Evolutionary conservation across 148 eudicot species (phyloP).

Genomic region (Cornus controversa): DNA sequence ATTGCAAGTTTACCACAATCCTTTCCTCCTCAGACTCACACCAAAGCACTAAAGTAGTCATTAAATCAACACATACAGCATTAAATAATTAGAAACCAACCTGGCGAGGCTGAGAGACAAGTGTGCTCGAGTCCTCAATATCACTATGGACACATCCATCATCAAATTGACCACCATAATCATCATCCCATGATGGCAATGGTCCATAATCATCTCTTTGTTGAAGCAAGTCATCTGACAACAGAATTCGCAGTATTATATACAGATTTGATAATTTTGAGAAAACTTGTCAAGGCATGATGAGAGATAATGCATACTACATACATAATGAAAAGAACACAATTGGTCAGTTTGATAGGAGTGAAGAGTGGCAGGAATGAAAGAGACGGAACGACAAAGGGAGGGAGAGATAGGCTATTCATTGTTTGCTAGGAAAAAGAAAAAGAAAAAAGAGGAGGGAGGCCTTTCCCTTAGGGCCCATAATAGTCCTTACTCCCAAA

Average conservation of each 20-base stretch:
- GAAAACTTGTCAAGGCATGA: not conserved
- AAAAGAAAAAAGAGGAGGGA: not conserved
- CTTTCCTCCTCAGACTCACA: not conserved
- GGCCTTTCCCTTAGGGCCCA: too few relatives aligned
- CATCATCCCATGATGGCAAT: constrained; percentile 74
- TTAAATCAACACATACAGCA: not conserved
- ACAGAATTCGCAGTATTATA: constrained; percentile 2
- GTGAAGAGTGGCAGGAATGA: not conserved
- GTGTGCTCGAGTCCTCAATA: constrained; percentile 57
- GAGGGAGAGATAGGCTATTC: too few relatives aligned
- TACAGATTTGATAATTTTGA: not conserved
- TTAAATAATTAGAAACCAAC: constrained; percentile 32
- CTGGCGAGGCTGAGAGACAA: constrained; percentile 97
- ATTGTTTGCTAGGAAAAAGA: not conserved
- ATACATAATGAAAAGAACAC: not conserved
- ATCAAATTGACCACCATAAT: constrained; percentile 53
- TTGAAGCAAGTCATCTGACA: constrained; percentile 34
- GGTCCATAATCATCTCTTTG: constrained; percentile 42
- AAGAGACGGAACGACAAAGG: not conserved
- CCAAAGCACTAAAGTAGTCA: not conserved
- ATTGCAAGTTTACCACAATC: not conserved
- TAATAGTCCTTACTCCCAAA: too few relatives aligned
- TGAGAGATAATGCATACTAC: not conserved
- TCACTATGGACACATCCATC: constrained; percentile 76
- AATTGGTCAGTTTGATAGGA: too few relatives aligned